These are phyloP conservation scores for Trypanosoma melophagium DNA, from an alignment of 208 protist species.

Conservation along the genomic window DNA sequence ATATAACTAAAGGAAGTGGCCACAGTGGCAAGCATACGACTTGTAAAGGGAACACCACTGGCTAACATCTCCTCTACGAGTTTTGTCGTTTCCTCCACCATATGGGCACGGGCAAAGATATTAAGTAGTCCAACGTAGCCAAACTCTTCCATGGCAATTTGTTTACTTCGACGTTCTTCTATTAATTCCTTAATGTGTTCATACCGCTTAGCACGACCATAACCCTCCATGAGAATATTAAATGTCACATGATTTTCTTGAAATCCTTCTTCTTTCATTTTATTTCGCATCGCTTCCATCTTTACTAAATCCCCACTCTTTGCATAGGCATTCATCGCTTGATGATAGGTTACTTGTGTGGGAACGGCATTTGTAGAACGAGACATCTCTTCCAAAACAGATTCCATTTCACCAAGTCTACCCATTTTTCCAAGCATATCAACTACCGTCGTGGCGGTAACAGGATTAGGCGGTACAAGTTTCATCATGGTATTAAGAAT, in stretches of 20 bases:
- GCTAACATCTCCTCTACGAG: slow-evolving; percentile 80
- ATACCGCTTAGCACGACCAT: slow-evolving; percentile 83
- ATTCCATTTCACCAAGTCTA: slow-evolving; percentile 83
- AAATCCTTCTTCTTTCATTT: slow-evolving; percentile 67
- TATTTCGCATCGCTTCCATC: slow-evolving; percentile 73
- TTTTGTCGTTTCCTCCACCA: slow-evolving; percentile 64
- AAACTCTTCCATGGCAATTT: slow-evolving; percentile 88
- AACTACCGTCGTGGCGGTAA: slow-evolving; percentile 89
- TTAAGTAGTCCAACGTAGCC: slow-evolving; percentile 85
- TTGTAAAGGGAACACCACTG: slow-evolving; percentile 59
- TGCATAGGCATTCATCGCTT: slow-evolving; percentile 90
- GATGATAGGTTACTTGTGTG: slow-evolving; percentile 89
- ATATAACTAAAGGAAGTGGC: slow-evolving; percentile 69
- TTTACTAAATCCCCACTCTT: slow-evolving; percentile 88
- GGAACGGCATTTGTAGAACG: slow-evolving; percentile 79
- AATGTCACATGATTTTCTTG: slow-evolving; percentile 84
- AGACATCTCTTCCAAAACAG: slow-evolving; percentile 84
- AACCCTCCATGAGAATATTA: slow-evolving; percentile 91
- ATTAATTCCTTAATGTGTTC: slow-evolving; percentile 83
- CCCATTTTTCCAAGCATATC: slow-evolving; percentile 93
- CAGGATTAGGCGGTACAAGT: slow-evolving; percentile 84
- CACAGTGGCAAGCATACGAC: slow-evolving; percentile 77
- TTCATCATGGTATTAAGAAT: slow-evolving; percentile 91
- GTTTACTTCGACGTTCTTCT: slow-evolving; percentile 62
- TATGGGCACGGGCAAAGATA: slow-evolving; percentile 71